These are phyloP conservation scores for Leccinum pachyderme DNA, from an alignment of 1,284 basidiomycete genomes.

Conservation along the genomic window DNA sequence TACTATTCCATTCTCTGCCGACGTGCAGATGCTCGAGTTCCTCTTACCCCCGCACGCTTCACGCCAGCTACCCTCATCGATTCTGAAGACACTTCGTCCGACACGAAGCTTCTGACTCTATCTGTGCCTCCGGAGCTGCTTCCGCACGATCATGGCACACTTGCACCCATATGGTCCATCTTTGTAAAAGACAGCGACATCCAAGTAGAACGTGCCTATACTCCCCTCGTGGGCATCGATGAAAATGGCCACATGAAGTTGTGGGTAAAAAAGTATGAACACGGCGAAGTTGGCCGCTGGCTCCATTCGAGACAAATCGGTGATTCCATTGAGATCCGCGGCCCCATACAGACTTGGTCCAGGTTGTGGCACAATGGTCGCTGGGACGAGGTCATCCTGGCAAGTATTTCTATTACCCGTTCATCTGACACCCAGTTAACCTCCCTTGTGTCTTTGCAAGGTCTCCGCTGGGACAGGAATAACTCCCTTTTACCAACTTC, in stretches of 20 bases:
- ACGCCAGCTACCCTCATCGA: slow-evolving; percentile 59
- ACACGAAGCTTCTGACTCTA: slow-evolving; percentile 63
- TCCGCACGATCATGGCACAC: slow-evolving; percentile 21
- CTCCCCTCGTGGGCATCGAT: slow-evolving; percentile 71
- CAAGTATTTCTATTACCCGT: slow-evolving; percentile 32
- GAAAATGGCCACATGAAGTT: slow-evolving; percentile 60
- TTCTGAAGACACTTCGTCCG: slow-evolving; percentile 47
- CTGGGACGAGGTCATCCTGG: slow-evolving; percentile 82
- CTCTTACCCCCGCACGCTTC: slow-evolving; percentile 61
- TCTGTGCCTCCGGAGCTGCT: slow-evolving; percentile 47
- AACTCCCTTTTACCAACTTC: slow-evolving; percentile 75
- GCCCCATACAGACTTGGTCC: slow-evolving; percentile 72
- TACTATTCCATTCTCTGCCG: slow-evolving; percentile 54
- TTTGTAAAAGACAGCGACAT: slow-evolving; percentile 85
- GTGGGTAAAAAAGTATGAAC: slow-evolving; percentile 77
- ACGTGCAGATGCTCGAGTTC: slow-evolving; percentile 36
- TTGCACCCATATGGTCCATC: slow-evolving; percentile 67
- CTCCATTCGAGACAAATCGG: slow-evolving; percentile 68
- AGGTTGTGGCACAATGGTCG: slow-evolving; percentile 49
- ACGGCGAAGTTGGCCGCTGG: slow-evolving; percentile 82
- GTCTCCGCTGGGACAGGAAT: slow-evolving; percentile 84
- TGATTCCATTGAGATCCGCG: slow-evolving; percentile 72
- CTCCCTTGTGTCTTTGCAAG: slow-evolving; percentile 36
- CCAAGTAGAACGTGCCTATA: slow-evolving; percentile 86
- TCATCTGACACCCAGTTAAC: slow-evolving; percentile 2